These are phyloP conservation scores for Vishniacozyma victoriae DNA, from an alignment of 768 basidiomycete genomes.

Conservation along the genomic window DNA sequence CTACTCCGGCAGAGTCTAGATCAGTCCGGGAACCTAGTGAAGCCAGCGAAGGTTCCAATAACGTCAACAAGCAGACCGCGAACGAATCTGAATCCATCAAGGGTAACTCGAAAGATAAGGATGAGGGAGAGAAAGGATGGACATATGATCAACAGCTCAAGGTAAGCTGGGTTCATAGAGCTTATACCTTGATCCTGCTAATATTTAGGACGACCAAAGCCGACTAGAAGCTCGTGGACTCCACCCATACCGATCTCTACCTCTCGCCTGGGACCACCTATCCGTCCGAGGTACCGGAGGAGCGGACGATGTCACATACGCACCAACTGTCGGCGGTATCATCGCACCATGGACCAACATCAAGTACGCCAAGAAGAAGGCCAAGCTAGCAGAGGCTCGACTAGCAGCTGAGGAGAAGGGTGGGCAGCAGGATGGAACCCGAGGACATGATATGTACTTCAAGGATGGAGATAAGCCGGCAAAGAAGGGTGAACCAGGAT, in stretches of 20 bases:
- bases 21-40: no score
- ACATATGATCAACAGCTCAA: no score
- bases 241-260: constrained; percentile 20
- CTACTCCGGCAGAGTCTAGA: no score
- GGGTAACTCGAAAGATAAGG: no score
- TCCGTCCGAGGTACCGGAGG: constrained; percentile 33
- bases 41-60: no score
- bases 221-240: constrained; percentile 22
- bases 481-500: constrained; percentile 21
- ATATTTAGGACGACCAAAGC: constrained; percentile 28
- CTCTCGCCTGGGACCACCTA: constrained; percentile 32
- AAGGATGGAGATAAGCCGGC: constrained; percentile 9
- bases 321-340: constrained; percentile 33
- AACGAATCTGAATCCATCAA: no score
- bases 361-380: constrained; percentile 33
- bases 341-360: constrained; percentile 28
- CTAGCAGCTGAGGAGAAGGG: constrained; percentile 19
- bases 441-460: constrained; percentile 10
- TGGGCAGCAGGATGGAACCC: constrained; percentile 3
- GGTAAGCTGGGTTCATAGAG: no score
- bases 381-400: constrained; percentile 19
- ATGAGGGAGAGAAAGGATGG: no score
- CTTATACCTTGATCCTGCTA: no score
- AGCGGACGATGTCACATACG: constrained; percentile 31
- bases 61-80: no score